Conservation (phyloP, 1,284 basidiomycete species). For the Neonothopanus nambi region DNA sequence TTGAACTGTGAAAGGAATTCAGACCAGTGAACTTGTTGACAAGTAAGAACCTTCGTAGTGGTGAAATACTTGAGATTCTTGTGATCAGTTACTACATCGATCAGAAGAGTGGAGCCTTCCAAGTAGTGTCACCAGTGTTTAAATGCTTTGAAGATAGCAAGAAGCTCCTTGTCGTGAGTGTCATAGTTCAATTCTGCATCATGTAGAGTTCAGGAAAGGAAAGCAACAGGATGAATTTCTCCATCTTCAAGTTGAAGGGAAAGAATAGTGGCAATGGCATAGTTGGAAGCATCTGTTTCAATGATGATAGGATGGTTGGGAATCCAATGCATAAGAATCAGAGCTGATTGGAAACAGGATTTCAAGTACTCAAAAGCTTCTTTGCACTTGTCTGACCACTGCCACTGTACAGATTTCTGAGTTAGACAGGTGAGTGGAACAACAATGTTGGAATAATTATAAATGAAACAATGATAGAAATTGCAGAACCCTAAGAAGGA, state of each 20-base stretch:
- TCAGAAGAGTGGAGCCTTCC: background rate
- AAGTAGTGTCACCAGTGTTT: conserved; percentile 4
- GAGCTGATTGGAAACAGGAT: no score
- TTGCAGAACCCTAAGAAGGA: conserved; percentile 2
- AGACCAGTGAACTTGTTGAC: conserved; percentile 1
- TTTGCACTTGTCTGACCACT: conserved; percentile 12
- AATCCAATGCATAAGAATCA: background rate
- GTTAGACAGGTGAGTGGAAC: conserved; percentile 32
- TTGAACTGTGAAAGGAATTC: conserved; percentile 30
- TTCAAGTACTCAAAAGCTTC: background rate
- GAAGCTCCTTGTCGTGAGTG: background rate
- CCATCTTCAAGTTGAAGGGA: background rate
- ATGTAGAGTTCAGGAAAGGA: background rate
- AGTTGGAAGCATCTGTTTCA: conserved; percentile 12
- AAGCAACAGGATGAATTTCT: conserved; percentile 9
- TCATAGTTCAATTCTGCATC: conserved; percentile 8
- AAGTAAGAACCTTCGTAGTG: background rate
- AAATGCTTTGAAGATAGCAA: background rate
- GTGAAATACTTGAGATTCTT: conserved; percentile 12
- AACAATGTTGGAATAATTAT: background rate
- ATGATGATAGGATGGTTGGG: conserved; percentile 35
- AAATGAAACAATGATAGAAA: conserved; percentile 4
- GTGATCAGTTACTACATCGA: conserved; percentile 9
- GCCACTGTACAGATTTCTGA: conserved; percentile 25
- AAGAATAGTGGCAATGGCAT: background rate